phyloP scores from a whole-genome alignment of 73 alveolate genomes.

The Halteria grandinella region DNA sequence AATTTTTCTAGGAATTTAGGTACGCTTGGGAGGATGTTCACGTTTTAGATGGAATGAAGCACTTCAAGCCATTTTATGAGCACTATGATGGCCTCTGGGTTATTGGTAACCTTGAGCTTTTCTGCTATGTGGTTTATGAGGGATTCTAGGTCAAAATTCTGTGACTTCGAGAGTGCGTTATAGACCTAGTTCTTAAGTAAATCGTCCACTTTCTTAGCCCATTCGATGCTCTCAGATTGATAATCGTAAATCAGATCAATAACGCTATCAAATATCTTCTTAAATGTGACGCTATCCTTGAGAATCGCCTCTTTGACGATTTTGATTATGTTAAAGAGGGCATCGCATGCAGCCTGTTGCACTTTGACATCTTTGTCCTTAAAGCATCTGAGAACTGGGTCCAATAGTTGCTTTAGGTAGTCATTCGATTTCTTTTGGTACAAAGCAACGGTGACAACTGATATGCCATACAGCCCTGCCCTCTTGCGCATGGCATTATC shows the following conservation, averaged over 20 bases:
- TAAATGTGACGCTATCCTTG: conserved; percentile 39
- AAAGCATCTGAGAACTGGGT: conserved; percentile 58
- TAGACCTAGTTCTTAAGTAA: conserved; percentile 64
- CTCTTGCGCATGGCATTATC: conserved; percentile 15
- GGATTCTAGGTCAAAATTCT: conserved; percentile 60
- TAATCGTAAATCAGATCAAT: conserved; percentile 54
- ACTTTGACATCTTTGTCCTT: conserved; percentile 65
- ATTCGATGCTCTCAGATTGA: conserved; percentile 64
- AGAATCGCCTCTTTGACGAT: conserved; percentile 71
- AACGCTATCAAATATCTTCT: conserved; percentile 52
- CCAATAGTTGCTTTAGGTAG: conserved; percentile 8
- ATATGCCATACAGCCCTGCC: conserved; percentile 55
- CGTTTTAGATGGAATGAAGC: conserved; percentile 65
- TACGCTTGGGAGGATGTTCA: conserved; percentile 60
- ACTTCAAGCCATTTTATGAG: conserved; percentile 68
- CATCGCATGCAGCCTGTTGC: conserved; percentile 66
- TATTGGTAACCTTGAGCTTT: conserved; percentile 41
- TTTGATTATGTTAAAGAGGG: conserved; percentile 65
- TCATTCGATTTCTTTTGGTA: not conserved
- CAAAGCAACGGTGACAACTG: conserved; percentile 68
- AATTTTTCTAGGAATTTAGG: conserved; percentile 66
- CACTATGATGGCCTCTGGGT: conserved; percentile 55
- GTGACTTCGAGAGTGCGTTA: conserved; percentile 55
- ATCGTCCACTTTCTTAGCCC: conserved; percentile 74
- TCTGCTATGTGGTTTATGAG: conserved; percentile 52